These are phyloP conservation scores for Backusella parvicylindrica DNA, from an alignment of 192 early-diverging fungal genomes.

Conservation along the genomic window DNA sequence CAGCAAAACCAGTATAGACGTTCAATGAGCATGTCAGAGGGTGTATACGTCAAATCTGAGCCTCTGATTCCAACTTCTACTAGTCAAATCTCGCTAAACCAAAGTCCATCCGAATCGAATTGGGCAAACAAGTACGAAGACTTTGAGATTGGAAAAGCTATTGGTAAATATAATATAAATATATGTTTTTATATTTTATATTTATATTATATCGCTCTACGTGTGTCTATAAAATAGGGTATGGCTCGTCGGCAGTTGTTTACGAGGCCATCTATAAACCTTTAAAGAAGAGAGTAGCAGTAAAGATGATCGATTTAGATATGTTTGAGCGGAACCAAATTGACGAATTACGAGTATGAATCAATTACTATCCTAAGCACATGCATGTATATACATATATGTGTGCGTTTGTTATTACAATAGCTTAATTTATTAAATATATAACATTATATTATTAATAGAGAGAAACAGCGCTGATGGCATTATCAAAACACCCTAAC, in stretches of 20 bases:
- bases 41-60: neutral
- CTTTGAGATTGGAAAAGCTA: conserved; percentile 30
- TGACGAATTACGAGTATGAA: conserved; percentile 75
- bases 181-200: neutral
- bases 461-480: conserved; percentile 86
- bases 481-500: conserved; percentile 79
- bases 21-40: neutral
- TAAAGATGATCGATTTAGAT: conserved; percentile 89
- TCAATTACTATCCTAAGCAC: neutral
- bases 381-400: too few relatives aligned
- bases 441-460: conserved; percentile 13
- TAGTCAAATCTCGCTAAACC: neutral
- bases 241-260: conserved; percentile 83
- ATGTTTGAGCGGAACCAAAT: conserved; percentile 92
- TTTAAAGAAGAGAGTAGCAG: conserved; percentile 61
- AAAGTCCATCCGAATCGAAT: conserved; percentile 13
- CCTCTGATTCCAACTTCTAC: neutral
- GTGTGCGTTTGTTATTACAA: too few relatives aligned
- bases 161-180: conserved; percentile 20
- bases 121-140: conserved; percentile 32
- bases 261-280: conserved; percentile 78
- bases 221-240: conserved; percentile 44
- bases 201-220: neutral
- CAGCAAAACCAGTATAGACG: neutral
- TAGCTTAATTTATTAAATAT: neutral